Base-by-base conservation (phyloP, 371 early-diverging fungal species). In the Circinella umbellata region DNA sequence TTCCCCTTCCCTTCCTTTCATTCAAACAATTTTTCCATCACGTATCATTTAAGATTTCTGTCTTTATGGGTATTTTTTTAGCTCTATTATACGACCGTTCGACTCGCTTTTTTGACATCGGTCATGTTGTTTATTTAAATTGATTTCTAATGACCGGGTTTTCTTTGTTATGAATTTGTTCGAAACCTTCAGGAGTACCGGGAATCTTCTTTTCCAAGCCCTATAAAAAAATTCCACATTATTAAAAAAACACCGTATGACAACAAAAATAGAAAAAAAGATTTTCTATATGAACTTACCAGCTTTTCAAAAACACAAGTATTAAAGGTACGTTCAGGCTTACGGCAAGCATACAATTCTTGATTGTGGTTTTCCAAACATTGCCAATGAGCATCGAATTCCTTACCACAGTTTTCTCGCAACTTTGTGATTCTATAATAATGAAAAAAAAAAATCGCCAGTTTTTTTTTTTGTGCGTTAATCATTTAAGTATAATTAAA, bases 341-440 rank as follows among this genome's bases (percentile, higher is more conserved):
- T 78, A 63, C 98, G 91, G 86, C 98, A 98, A 53, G 84, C 82
- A 71, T 84, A 86, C 75, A 90, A 90, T 68, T 93, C 91, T 76
- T 96, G 95, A 80, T 98, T 98, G 79, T 93, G 89, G 73, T 84
- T 83, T 75, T 97, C 97, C 71, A 98, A 82, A 79, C 98, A 98
- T 76, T 93, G 86, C 94, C 96, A 98, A 80, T 98, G 98, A 54
- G 87, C 85, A 48, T 89, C 90, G 85, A 95, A 98, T 74, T 94
- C 90, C 70, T 88, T 85, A 65, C 90, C 92, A 81, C 98, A 98
- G 86, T 96, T 92, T 67, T 90, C 92, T 78, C 95, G 89, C 73
- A 97, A 86, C 81, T 96, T 95, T 49, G 88, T 73, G 76, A 97
- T 87, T 53, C 95, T 95, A 80, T 18, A 61, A 47, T 37, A 27